phyloP scores from a whole-genome alignment of 78 protist genomes.

The Monosiga brevicollis region DNA sequence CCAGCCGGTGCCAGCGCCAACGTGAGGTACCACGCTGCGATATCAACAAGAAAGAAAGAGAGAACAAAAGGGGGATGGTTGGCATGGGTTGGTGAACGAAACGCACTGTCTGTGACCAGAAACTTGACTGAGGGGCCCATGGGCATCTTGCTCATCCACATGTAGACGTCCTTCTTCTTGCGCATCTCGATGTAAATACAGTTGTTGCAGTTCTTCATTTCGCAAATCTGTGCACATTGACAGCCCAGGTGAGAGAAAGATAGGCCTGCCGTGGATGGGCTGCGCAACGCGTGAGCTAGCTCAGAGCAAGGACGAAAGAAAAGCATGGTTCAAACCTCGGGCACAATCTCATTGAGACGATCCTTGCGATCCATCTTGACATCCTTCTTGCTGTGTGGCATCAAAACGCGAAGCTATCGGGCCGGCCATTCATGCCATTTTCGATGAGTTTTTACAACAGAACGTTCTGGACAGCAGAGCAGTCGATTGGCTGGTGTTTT shows the following conservation, averaged over 20 bases:
- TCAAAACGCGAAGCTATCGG: constrained; percentile 50
- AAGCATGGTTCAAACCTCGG: too few relatives aligned
- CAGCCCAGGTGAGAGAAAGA: too few relatives aligned
- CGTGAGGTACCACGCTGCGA: too few relatives aligned
- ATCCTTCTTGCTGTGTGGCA: constrained; percentile 76
- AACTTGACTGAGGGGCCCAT: constrained; percentile 85
- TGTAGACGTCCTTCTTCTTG: constrained; percentile 29
- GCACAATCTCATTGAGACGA: constrained; percentile 31
- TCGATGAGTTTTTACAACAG: constrained; percentile 1
- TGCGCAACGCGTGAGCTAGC: too few relatives aligned
- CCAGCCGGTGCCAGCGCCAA: neutral
- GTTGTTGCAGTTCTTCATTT: constrained; percentile 55
- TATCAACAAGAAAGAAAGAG: neutral
- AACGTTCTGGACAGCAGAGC: neutral
- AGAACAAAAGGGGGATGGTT: neutral
- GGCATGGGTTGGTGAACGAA: neutral
- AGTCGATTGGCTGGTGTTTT: neutral
- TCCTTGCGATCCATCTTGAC: constrained; percentile 50
- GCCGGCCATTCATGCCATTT: constrained; percentile 72
- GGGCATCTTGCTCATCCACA: constrained; percentile 65
- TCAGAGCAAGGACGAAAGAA: too few relatives aligned
- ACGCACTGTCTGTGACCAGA: constrained; percentile 55
- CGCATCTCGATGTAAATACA: constrained; percentile 70
- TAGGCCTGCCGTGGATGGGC: too few relatives aligned
- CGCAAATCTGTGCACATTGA: too few relatives aligned